Evolutionary conservation across 1,139 yeast species (phyloP).

Genomic region (Yamadazyma atlantica): DNA sequence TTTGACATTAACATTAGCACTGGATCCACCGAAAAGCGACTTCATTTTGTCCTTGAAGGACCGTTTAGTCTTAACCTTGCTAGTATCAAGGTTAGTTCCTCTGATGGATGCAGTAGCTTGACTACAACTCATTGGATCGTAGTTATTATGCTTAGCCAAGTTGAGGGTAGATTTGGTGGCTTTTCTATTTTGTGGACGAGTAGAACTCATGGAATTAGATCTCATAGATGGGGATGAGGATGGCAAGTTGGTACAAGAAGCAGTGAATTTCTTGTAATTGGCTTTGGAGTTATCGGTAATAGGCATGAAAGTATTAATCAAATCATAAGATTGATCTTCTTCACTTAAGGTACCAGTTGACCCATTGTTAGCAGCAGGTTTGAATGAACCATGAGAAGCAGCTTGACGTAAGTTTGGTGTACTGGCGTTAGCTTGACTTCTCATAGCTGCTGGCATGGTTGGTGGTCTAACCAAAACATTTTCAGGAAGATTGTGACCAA

Average conservation of each 20-base stretch:
- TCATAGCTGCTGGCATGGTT: slow-evolving; percentile 25
- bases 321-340: slow-evolving; percentile 16
- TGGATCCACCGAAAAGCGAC: slow-evolving; percentile 20
- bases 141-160: slow-evolving; percentile 17
- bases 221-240: slow-evolving; percentile 8
- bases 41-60: slow-evolving; percentile 30
- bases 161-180: slow-evolving; percentile 17
- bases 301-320: slow-evolving; percentile 16
- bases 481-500: slow-evolving; percentile 34
- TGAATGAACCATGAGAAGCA: slow-evolving; percentile 2
- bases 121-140: slow-evolving; percentile 15
- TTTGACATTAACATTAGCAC: slow-evolving; percentile 4
- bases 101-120: slow-evolving; percentile 14
- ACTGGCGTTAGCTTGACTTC: slow-evolving; percentile 5
- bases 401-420: slow-evolving; percentile 1
- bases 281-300: slow-evolving; percentile 11
- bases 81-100: slow-evolving; percentile 11
- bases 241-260: slow-evolving; percentile 17
- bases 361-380: background rate
- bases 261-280: slow-evolving; percentile 12
- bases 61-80: slow-evolving; percentile 17
- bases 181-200: slow-evolving; percentile 10
- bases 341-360: slow-evolving; percentile 11
- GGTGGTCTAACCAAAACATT: slow-evolving; percentile 31
- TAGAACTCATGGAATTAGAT: slow-evolving; percentile 1